These are phyloP conservation scores for Tillandsia leiboldiana DNA, from an alignment of 176 grass and related monocot species.

Conservation along the genomic window DNA sequence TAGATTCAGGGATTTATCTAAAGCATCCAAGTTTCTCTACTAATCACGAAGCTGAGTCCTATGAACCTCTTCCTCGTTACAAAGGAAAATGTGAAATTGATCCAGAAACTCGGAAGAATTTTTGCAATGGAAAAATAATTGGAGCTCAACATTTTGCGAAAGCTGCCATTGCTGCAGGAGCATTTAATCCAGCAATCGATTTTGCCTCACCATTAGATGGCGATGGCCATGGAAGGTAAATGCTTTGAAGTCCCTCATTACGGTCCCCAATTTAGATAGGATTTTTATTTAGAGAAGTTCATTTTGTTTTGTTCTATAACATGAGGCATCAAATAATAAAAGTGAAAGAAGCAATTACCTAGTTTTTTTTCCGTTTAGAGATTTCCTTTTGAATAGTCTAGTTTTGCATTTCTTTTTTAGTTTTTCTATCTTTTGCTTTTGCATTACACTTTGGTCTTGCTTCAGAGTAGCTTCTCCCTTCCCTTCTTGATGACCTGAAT, in stretches of 20 bases:
- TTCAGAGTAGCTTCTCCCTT: background rate
- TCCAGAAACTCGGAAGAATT: slow-evolving; percentile 58
- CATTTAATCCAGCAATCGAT: slow-evolving; percentile 82
- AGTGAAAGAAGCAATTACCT: too few relatives aligned
- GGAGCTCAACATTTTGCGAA: slow-evolving; percentile 98
- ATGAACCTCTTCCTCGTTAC: slow-evolving; percentile 51
- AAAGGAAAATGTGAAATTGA: slow-evolving; percentile 94
- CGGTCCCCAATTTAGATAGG: background rate
- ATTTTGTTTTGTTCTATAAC: too few relatives aligned
- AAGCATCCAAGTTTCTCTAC: slow-evolving; percentile 76
- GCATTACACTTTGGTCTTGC: background rate
- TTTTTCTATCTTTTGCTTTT: background rate
- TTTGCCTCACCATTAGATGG: slow-evolving; percentile 95
- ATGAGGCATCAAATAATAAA: too few relatives aligned
- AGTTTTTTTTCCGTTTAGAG: too few relatives aligned
- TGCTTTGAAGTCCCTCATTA: background rate
- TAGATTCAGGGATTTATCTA: slow-evolving; percentile 96
- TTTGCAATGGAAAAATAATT: slow-evolving; percentile 99
- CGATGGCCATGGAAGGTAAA: slow-evolving; percentile 96
- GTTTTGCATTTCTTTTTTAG: background rate
- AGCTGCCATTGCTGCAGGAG: slow-evolving; percentile 91
- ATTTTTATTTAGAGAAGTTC: too few relatives aligned
- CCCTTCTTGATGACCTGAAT: background rate
- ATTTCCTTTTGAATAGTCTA: background rate
- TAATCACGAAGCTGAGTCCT: slow-evolving; percentile 57